phyloP scores from a whole-genome alignment of 306 rosid species.

The Inga oerstediana region DNA sequence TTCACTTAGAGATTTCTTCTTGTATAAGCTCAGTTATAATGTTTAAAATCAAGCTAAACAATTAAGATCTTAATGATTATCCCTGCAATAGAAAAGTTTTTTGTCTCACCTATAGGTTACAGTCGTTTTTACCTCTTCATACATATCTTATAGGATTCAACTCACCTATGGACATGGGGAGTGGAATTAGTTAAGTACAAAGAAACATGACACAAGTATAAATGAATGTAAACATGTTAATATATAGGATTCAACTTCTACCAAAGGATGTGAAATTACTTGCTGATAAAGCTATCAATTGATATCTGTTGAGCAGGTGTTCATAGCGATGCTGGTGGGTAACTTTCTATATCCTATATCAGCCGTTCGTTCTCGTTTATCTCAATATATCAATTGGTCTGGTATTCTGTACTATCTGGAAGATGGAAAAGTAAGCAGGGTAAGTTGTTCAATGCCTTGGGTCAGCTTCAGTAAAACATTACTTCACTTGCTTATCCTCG shows the following conservation, averaged over 20 bases:
- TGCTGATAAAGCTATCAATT: slow-evolving; percentile 37
- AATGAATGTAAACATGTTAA: no score
- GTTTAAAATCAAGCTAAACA: no score
- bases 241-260: neutral
- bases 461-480: slow-evolving; percentile 5
- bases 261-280: slow-evolving; percentile 5
- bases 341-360: slow-evolving; percentile 88
- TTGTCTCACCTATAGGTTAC: no score
- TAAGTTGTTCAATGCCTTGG: slow-evolving; percentile 38
- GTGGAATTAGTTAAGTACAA: no score
- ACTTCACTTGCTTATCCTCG: neutral
- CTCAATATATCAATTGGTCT: slow-evolving; percentile 95
- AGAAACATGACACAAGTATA: no score
- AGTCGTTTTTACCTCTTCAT: no score
- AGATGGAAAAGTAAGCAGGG: slow-evolving; percentile 85
- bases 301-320: slow-evolving; percentile 62
- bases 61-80: no score
- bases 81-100: no score
- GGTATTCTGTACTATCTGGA: slow-evolving; percentile 83
- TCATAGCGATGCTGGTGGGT: slow-evolving; percentile 87
- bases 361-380: slow-evolving; percentile 83
- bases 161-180: no score
- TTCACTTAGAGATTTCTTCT: no score
- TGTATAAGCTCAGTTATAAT: no score
- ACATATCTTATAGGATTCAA: no score